Base-by-base conservation (phyloP, 169 alveolate species). In the Gregarina niphandrodes region DNA sequence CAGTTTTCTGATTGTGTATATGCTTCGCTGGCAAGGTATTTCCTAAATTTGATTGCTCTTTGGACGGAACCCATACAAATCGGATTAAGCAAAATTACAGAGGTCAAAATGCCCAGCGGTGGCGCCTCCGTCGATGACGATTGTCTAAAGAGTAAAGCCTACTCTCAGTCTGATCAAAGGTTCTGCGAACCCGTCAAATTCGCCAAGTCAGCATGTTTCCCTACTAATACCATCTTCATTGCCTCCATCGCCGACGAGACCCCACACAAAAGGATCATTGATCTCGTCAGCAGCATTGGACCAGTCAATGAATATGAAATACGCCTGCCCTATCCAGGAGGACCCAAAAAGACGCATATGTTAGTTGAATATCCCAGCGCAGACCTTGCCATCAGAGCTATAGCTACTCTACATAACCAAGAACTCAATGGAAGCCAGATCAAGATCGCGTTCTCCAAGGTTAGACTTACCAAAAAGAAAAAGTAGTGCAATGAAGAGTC, bases 361-460 rank as follows among this genome's bases (percentile, higher is more conserved):
- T 20, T 24, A 26, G 1, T 39, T 49, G 19, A 49, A 49, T 7
- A 28, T 24, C 15, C 58, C 58, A 20, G 32, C 32, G 19, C 51
- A 61, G 71, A 66, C 71, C 20, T 31, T 61, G 0, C 45, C 50
- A 15, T 66, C 71, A 7, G 36, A 57, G 37, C 56, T 62, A 69
- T 49, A 62, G n/a, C n/a, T n/a, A n/a, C n/a, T 22, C 58, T 62
- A 15, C 73, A 62, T 47, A 62, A 62, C 31, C 37, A 34, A 26
- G 45, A 56, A 22, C 37, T 62, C 24, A 50, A 51, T 30, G 61
- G 52, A 18, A 42, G 73, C 29, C 26, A 26, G 29, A 61, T 62
- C 16, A 62, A 62, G 39, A 61, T 62, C 7, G 64, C 73, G 0
- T 62, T 41, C 41, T 57, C 73, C 18, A 62, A 62, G 48, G 22